These are phyloP conservation scores for Brassica carinata DNA, from an alignment of 345 rosid species.

Conservation along the genomic window DNA sequence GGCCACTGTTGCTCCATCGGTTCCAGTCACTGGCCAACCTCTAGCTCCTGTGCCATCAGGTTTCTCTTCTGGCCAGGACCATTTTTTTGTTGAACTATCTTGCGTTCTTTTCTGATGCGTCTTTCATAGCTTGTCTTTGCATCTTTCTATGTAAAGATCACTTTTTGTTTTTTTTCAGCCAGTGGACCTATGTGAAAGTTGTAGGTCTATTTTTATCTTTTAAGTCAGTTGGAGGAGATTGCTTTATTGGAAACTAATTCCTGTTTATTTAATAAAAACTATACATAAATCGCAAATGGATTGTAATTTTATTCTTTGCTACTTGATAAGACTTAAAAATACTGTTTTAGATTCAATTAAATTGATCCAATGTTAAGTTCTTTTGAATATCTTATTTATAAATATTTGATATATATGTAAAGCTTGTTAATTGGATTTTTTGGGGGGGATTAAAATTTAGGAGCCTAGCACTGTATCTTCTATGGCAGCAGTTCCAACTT, in stretches of 20 bases:
- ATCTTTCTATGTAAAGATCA: conserved; percentile 10
- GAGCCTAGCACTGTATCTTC: conserved; percentile 87
- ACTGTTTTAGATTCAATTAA: neutral
- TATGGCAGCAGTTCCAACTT: conserved; percentile 61
- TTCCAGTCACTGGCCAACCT: conserved; percentile 66
- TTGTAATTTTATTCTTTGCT: neutral
- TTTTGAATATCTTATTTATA: conserved; percentile 12
- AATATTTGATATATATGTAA: neutral
- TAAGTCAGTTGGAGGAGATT: conserved; percentile 12
- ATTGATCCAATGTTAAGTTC: neutral
- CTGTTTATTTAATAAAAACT: neutral
- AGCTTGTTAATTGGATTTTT: conserved; percentile 21
- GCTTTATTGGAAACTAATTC: conserved; percentile 7
- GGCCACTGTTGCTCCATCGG: conserved; percentile 50
- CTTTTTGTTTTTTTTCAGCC: conserved; percentile 41
- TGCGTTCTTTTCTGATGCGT: neutral
- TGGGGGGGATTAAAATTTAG: conserved; percentile 44
- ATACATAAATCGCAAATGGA: neutral
- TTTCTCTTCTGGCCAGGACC: conserved; percentile 33
- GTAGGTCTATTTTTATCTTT: conserved; percentile 52
- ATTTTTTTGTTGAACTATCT: conserved; percentile 10
- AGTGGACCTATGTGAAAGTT: conserved; percentile 83
- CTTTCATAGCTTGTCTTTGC: conserved; percentile 24
- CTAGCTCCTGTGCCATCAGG: conserved; percentile 69
- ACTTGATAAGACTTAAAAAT: conserved; percentile 8